Evolutionary conservation across 306 rosid genomes (phyloP).

Genomic region (Vigna hirtella): DNA sequence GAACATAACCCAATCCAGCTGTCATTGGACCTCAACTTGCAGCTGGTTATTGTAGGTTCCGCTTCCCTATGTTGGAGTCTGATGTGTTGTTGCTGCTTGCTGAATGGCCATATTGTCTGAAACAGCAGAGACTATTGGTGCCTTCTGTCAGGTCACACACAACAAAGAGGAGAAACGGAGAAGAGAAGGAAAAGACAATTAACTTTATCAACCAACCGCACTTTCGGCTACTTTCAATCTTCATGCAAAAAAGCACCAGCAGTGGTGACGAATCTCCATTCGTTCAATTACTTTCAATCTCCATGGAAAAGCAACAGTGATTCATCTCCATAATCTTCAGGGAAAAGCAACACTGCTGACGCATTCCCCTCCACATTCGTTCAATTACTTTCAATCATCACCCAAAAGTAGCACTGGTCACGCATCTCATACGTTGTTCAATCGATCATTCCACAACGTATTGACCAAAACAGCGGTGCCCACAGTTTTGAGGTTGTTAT

Average conservation of each 20-base stretch:
- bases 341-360: constrained; percentile 19
- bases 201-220: neutral
- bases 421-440: too few relatives aligned
- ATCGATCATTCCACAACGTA: too few relatives aligned
- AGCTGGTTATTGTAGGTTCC: neutral
- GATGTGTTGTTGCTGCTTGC: neutral
- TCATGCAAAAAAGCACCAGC: constrained; percentile 31
- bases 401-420: constrained; percentile 10
- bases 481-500: neutral
- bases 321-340: neutral
- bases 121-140: neutral
- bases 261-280: neutral
- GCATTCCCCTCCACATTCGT: too few relatives aligned
- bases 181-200: neutral
- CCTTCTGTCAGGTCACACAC: neutral
- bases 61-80: neutral
- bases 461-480: neutral
- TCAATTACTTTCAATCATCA: constrained; percentile 19
- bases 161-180: neutral
- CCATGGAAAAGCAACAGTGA: constrained; percentile 31
- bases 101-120: neutral
- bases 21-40: neutral
- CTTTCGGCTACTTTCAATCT: neutral
- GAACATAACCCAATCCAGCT: neutral
- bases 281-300: neutral